Percentiles rank a stretch among this genome's conserved stretches.
Conservation (phyloP, 2,329 filamentous ascomycete genomes). For the Bipolaris cookei region DNA sequence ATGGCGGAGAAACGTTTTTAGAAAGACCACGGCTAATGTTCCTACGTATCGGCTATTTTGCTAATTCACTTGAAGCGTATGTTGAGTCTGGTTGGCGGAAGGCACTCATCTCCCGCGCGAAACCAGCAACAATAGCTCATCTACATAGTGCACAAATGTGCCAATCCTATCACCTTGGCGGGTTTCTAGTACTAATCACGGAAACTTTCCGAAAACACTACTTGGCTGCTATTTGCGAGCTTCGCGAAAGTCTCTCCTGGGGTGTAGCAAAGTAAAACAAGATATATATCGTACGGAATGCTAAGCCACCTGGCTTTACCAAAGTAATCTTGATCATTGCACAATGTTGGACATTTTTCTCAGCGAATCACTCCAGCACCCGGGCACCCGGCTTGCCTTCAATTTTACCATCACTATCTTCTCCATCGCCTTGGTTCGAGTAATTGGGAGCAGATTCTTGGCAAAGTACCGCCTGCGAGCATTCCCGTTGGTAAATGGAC, state of each 20-base stretch:
- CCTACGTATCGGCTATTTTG: constrained; percentile 1
- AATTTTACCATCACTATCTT: not conserved
- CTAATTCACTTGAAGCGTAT: constrained; percentile 1
- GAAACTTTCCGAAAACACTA: not conserved
- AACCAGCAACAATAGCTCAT: not conserved
- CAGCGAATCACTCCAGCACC: not conserved
- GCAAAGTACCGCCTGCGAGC: not conserved
- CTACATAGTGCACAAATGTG: not conserved
- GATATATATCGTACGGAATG: not conserved
- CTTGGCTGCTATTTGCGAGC: not conserved
- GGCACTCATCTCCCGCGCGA: not conserved
- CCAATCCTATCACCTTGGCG: not conserved
- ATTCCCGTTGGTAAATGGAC: not conserved
- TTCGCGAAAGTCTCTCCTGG: not conserved
- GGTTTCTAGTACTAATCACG: not conserved
- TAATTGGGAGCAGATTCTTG: not conserved
- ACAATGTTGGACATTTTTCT: not conserved
- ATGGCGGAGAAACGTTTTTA: not conserved
- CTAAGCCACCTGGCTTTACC: not conserved
- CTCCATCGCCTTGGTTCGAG: not conserved
- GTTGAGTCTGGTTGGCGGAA: not conserved
- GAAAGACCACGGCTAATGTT: not conserved
- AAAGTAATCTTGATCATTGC: not conserved
- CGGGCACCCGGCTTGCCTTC: not conserved
- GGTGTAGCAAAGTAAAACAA: not conserved